phyloP scores from a whole-genome alignment of 345 rosid genomes.

The Gossypium longicalyx region DNA sequence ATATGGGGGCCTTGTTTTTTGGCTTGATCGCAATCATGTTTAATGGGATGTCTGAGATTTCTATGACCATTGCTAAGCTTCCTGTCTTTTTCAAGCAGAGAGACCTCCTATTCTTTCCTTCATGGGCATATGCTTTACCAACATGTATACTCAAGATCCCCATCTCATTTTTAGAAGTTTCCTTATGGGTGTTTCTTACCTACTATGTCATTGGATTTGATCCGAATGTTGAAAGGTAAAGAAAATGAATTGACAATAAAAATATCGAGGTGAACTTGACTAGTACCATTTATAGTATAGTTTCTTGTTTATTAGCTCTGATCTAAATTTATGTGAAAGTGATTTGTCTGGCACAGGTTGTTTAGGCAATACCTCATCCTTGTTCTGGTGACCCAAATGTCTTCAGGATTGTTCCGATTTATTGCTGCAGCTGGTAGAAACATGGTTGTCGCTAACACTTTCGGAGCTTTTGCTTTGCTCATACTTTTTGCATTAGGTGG shows the following conservation, averaged over 20 bases:
- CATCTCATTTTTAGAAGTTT: constrained; percentile 57
- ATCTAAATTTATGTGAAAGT: not conserved
- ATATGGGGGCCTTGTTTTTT: constrained; percentile 65
- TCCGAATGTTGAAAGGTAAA: constrained; percentile 64
- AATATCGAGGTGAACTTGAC: not conserved
- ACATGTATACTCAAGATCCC: constrained; percentile 82
- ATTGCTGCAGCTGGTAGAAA: constrained; percentile 60
- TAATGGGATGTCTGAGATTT: constrained; percentile 64
- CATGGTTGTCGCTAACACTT: constrained; percentile 55
- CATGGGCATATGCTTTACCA: constrained; percentile 79
- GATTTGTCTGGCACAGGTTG: constrained; percentile 39
- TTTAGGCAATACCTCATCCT: constrained; percentile 66
- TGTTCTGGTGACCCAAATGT: constrained; percentile 48
- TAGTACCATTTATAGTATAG: not conserved
- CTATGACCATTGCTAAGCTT: constrained; percentile 76
- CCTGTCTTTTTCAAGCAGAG: constrained; percentile 89
- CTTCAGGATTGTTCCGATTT: constrained; percentile 55
- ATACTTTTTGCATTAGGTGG: constrained; percentile 56
- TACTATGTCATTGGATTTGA: constrained; percentile 79
- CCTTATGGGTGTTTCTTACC: constrained; percentile 49
- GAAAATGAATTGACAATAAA: not conserved
- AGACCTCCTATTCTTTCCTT: constrained; percentile 66
- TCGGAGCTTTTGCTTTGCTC: constrained; percentile 56
- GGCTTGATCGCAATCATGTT: constrained; percentile 45
- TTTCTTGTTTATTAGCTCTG: not conserved